A percentile compares a stretch with the other conserved stretches of the same genome.
Evolutionary conservation across 176 grass and related monocot species (phyloP).

Genomic region (Carex pumila): DNA sequence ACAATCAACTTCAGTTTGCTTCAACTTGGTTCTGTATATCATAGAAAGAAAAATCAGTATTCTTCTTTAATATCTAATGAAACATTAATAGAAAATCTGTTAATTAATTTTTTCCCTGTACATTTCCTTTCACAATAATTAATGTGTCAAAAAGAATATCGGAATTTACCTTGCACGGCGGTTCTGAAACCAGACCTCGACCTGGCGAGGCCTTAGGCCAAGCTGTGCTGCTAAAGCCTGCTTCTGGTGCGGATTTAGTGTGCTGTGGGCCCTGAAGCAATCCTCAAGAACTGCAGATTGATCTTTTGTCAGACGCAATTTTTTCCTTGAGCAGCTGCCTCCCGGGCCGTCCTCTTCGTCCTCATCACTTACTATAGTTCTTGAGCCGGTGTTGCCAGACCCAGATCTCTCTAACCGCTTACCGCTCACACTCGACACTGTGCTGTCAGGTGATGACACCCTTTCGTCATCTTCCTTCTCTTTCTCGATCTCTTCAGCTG

Average conservation of each 20-base stretch:
- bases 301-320: constrained; percentile 82
- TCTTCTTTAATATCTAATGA: not conserved
- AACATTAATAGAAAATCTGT: not conserved
- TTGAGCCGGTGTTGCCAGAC: constrained; percentile 30
- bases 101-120: not conserved
- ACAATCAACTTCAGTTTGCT: constrained; percentile 97
- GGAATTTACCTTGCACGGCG: constrained; percentile 39
- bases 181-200: constrained; percentile 98
- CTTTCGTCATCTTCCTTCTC: constrained; percentile 21
- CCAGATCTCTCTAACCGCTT: constrained; percentile 34
- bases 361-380: constrained; percentile 35
- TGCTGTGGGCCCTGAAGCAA: constrained; percentile 86
- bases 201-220: constrained; percentile 63
- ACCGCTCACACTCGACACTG: constrained; percentile 49
- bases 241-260: constrained; percentile 87
- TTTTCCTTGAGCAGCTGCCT: constrained; percentile 58
- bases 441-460: constrained; percentile 54
- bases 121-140: not conserved
- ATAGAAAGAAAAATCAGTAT: not conserved
- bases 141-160: not conserved
- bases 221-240: constrained; percentile 57
- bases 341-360: constrained; percentile 71
- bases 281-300: constrained; percentile 82
- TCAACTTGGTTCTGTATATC: constrained; percentile 54
- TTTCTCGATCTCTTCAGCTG: constrained; percentile 19